A percentile compares a stretch with the other conserved stretches of the same genome.
Evolutionary conservation across 345 rosid species (phyloP).

Genomic region (Luvunga scandens): DNA sequence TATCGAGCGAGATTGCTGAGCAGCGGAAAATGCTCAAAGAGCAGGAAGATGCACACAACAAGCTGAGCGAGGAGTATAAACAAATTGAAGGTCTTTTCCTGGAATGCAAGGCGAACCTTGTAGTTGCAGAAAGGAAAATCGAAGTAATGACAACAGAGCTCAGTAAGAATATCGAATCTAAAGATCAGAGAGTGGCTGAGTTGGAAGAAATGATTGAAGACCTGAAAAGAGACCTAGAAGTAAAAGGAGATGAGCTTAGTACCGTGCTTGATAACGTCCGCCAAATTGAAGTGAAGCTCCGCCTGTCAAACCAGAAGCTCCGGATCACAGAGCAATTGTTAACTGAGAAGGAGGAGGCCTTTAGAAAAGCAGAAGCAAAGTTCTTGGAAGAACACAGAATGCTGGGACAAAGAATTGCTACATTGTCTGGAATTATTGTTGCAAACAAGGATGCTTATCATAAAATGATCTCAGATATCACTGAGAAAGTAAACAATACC

Average conservation of each 20-base stretch:
- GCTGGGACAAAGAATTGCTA: conserved; percentile 50
- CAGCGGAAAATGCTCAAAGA: conserved; percentile 45
- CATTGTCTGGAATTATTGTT: conserved; percentile 35
- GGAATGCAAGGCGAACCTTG: conserved; percentile 28
- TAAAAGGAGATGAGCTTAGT: conserved; percentile 75
- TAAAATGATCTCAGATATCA: conserved; percentile 41
- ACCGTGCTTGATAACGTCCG: conserved; percentile 49
- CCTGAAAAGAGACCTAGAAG: conserved; percentile 61
- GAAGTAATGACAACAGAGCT: conserved; percentile 39
- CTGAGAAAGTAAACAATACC: conserved; percentile 37
- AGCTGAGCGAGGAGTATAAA: conserved; percentile 36
- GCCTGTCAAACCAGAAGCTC: conserved; percentile 90
- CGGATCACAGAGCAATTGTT: conserved; percentile 83
- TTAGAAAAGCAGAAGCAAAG: conserved; percentile 58
- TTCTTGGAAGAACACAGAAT: conserved; percentile 55
- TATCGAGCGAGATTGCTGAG: conserved; percentile 36
- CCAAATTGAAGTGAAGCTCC: conserved; percentile 74
- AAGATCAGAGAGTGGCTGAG: conserved; percentile 43
- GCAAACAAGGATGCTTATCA: conserved; percentile 37
- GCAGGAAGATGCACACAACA: conserved; percentile 39
- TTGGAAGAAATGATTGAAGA: conserved; percentile 60
- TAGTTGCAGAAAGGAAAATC: conserved; percentile 43
- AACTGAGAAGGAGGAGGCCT: conserved; percentile 65
- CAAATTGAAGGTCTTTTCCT: conserved; percentile 29
- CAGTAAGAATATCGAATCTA: conserved; percentile 27